phyloP scores from a whole-genome alignment of 1,284 basidiomycete species.

The Xerocomus nothofagi region DNA sequence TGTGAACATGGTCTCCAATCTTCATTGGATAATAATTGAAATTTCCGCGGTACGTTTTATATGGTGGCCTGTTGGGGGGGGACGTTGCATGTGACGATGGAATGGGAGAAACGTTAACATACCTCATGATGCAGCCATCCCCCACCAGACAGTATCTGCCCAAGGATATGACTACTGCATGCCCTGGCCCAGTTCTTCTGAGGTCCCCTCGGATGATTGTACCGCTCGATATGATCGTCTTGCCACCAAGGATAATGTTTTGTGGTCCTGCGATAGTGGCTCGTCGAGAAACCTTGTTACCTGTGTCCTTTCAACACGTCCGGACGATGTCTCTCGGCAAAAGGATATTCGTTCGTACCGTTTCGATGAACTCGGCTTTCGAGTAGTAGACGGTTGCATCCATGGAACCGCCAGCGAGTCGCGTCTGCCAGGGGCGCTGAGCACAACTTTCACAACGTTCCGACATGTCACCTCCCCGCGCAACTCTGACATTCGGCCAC shows the following conservation, averaged over 20 bases:
- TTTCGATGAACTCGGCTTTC: slow-evolving; percentile 79
- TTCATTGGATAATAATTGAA: slow-evolving; percentile 99
- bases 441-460: background rate
- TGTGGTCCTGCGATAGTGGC: slow-evolving; percentile 93
- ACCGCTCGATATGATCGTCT: slow-evolving; percentile 90
- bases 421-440: slow-evolving; percentile 3
- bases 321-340: background rate
- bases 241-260: slow-evolving; percentile 96
- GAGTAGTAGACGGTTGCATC: slow-evolving; percentile 72
- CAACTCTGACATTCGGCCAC: slow-evolving; percentile 9
- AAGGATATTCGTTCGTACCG: slow-evolving; percentile 44
- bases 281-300: slow-evolving; percentile 91
- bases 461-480: slow-evolving; percentile 13
- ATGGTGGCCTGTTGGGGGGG: slow-evolving; percentile 60
- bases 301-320: slow-evolving; percentile 58
- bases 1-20: slow-evolving; percentile 92
- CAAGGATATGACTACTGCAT: slow-evolving; percentile 89
- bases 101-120: slow-evolving; percentile 1
- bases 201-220: slow-evolving; percentile 91
- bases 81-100: background rate
- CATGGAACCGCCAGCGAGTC: slow-evolving; percentile 44
- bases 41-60: slow-evolving; percentile 86
- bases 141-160: slow-evolving; percentile 93
- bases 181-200: slow-evolving; percentile 78
- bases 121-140: slow-evolving; percentile 89